Evolutionary conservation across 768 basidiomycete genomes (phyloP), one percentile per base, ranked within the genome.

Genomic region (Dentipellis sp.): DNA sequence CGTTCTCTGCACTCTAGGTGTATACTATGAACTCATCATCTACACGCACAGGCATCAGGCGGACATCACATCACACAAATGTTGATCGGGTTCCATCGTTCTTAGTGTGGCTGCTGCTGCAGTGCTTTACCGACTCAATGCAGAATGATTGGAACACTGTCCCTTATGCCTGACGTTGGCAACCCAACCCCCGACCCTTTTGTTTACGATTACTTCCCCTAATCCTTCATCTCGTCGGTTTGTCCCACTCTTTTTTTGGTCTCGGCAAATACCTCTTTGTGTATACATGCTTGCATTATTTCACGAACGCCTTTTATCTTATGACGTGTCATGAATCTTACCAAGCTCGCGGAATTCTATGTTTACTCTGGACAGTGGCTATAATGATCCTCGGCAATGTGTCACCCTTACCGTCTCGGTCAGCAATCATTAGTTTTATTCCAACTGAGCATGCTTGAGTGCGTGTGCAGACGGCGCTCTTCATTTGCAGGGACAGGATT

Each of bases 81-180:
- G 38, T 59, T 56, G 2, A 53, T 57, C 29, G 63, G 63, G 34
- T 58, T 62, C n/a, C 29, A 22, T 63, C 22, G 59, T 63, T 12
- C 55, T 63, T 21, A 56, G 56, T 10, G 58, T 57, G 14, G 63
- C 62, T 21, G 61, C 62, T 16, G 63, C 55, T 10, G 62, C 63
- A 17, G 63, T 63, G 39, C 52, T 57, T 36, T 60, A 56, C 59
- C 59, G 63, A 19, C 50, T 60, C 34, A 63, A 63, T 11, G 55
- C 59, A 40, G 59, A 58, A 49, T 54, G 16, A 34, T 52, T 49
- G 40, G n/a, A 17, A 16, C 48, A 2, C 21, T 23, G 23, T 35
- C 19, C 16, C 22, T 5, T 21, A 7, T 12, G 9, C 3, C 14
- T 11, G 19, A 10, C 48, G 23, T 22, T 11, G 22, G 23, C 48